Conservation (phyloP, 441 rosid species). For the Jatropha podagrica region DNA sequence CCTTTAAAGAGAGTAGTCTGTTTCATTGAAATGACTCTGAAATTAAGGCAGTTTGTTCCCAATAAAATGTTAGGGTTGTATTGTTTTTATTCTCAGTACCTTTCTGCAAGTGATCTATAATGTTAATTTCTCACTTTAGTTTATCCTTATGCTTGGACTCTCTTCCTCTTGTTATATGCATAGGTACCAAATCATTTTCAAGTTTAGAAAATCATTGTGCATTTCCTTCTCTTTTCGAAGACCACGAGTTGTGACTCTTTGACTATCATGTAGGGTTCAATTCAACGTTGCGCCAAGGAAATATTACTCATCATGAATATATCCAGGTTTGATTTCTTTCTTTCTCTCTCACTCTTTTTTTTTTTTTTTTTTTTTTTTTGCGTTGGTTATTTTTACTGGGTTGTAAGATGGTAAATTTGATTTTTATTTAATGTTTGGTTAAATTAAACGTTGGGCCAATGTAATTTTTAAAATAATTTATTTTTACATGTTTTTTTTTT, state of each 20-base stretch:
- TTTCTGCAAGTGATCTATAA: background rate
- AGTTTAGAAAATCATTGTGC: background rate
- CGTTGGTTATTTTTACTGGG: conserved; percentile 14
- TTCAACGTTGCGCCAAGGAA: conserved; percentile 97
- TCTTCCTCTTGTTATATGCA: background rate
- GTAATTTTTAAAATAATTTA: no score
- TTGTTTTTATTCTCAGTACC: background rate
- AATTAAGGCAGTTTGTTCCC: no score
- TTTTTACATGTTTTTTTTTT: no score
- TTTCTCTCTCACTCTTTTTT: no score
- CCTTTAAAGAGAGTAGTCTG: background rate
- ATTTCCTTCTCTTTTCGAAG: background rate
- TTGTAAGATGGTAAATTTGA: no score
- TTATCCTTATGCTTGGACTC: background rate
- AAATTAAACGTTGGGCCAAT: no score
- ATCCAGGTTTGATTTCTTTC: conserved; percentile 64
- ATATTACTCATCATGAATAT: conserved; percentile 98
- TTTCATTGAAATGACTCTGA: no score
- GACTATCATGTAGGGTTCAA: conserved; percentile 66
- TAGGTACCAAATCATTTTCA: background rate
- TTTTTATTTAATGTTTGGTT: no score
- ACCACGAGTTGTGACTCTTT: background rate
- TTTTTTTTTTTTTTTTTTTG: no score
- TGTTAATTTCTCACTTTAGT: no score
- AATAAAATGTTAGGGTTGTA: background rate